A percentile compares a stretch with the other conserved stretches of the same genome.
phyloP scores from a whole-genome alignment of 2,329 filamentous ascomycete genomes.

The Moelleriella libera region DNA sequence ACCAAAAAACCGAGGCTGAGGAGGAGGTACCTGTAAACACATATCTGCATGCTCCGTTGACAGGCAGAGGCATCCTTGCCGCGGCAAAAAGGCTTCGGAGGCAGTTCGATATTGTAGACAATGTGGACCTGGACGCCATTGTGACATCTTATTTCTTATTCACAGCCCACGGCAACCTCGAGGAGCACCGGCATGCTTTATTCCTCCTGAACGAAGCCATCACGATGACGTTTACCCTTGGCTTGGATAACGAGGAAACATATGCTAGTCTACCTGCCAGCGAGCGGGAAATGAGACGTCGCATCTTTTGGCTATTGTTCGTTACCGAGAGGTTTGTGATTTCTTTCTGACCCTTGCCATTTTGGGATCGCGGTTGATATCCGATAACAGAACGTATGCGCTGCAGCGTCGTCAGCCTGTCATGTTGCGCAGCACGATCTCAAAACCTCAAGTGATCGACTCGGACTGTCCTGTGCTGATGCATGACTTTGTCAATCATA shows the following conservation, averaged over 20 bases:
- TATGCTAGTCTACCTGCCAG: slow-evolving; percentile 8
- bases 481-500: slow-evolving; percentile 19
- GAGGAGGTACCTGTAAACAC: slow-evolving; percentile 7
- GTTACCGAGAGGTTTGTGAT: slow-evolving; percentile 15
- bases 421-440: slow-evolving; percentile 14
- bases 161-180: slow-evolving; percentile 15
- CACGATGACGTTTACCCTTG: slow-evolving; percentile 13
- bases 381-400: slow-evolving; percentile 12
- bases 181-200: slow-evolving; percentile 14
- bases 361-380: not conserved
- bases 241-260: slow-evolving; percentile 12
- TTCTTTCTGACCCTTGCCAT: not conserved
- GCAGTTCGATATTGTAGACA: slow-evolving; percentile 14
- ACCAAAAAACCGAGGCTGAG: slow-evolving; percentile 7
- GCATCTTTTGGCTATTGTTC: slow-evolving; percentile 19
- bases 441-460: slow-evolving; percentile 15
- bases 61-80: slow-evolving; percentile 11
- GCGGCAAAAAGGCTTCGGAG: slow-evolving; percentile 13
- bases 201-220: slow-evolving; percentile 20
- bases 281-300: slow-evolving; percentile 14
- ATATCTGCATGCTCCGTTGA: slow-evolving; percentile 9
- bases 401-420: slow-evolving; percentile 15
- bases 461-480: slow-evolving; percentile 17
- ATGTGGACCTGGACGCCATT: slow-evolving; percentile 13
- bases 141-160: slow-evolving; percentile 16